Evolutionary conservation across 805 yeast genomes (phyloP).

Genomic region (Saccharomycopsis sp.): DNA sequence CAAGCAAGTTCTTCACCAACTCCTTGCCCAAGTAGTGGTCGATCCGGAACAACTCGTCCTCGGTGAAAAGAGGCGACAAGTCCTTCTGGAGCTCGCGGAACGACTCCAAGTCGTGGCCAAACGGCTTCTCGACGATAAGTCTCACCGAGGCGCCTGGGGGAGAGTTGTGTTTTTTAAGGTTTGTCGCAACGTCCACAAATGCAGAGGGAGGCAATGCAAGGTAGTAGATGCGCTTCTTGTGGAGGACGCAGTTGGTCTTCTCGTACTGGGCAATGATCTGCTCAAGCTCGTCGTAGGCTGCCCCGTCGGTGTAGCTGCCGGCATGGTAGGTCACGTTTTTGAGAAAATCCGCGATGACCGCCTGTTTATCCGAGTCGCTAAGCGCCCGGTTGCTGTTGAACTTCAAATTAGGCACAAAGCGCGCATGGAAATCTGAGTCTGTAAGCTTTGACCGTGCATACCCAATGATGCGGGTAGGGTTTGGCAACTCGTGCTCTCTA

Average conservation of each 20-base stretch:
- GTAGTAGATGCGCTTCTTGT: conserved; percentile 79
- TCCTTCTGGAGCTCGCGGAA: conserved; percentile 70
- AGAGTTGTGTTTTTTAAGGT: conserved; percentile 64
- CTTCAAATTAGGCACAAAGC: conserved; percentile 60
- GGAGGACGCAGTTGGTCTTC: conserved; percentile 33
- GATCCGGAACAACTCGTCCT: conserved; percentile 88
- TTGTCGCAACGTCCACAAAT: conserved; percentile 69
- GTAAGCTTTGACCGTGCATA: conserved; percentile 81
- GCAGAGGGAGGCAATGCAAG: conserved; percentile 94
- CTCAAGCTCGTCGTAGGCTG: conserved; percentile 60
- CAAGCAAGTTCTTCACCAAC: conserved; percentile 89
- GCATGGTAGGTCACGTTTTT: conserved; percentile 57
- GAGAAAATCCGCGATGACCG: conserved; percentile 57
- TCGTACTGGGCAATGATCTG: conserved; percentile 55
- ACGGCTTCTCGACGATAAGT: conserved; percentile 92
- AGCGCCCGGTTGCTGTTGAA: conserved; percentile 41
- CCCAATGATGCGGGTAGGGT: conserved; percentile 70
- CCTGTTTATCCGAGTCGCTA: conserved; percentile 30
- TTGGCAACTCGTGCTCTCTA: conserved; percentile 72
- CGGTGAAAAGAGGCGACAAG: conserved; percentile 80
- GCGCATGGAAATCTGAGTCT: conserved; percentile 56
- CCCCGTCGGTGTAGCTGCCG: conserved; percentile 76
- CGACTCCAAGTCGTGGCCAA: conserved; percentile 83
- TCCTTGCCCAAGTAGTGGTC: conserved; percentile 98
- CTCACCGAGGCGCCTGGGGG: conserved; percentile 65